Conservation (phyloP, 495 filamentous ascomycete species). For the Hyaloscypha hepaticicola region DNA sequence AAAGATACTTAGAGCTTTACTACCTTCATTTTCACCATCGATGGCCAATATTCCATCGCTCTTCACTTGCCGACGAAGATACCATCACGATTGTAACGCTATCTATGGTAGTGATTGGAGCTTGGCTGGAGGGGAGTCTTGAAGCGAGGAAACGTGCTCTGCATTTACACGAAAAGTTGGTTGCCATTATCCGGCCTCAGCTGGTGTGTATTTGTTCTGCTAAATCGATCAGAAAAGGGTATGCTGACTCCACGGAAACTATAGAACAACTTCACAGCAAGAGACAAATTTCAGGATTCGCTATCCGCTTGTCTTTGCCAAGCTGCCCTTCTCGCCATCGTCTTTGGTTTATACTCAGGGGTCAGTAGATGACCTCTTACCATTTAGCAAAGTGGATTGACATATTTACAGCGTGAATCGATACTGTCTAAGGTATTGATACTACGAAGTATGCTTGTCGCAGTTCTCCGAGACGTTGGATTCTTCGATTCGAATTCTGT, state of each 20-base stretch:
- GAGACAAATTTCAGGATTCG: conserved; percentile 16
- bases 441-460: conserved; percentile 19
- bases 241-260: background rate
- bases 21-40: conserved; percentile 28
- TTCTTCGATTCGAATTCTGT: conserved; percentile 25
- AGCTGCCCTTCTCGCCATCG: conserved; percentile 23
- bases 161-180: conserved; percentile 13
- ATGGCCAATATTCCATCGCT: conserved; percentile 25
- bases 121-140: conserved; percentile 20
- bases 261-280: conserved; percentile 16
- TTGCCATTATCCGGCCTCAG: conserved; percentile 1
- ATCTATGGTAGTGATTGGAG: conserved; percentile 30
- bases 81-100: background rate
- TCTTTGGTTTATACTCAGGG: conserved; percentile 28
- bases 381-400: background rate
- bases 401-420: conserved; percentile 14
- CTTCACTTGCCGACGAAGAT: conserved; percentile 11
- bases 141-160: conserved; percentile 21
- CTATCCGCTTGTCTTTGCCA: conserved; percentile 15
- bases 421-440: conserved; percentile 16
- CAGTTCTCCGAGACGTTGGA: conserved; percentile 25
- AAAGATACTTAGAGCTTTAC: conserved; percentile 19
- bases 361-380: conserved; percentile 6
- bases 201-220: conserved; percentile 12
- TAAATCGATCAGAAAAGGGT: background rate